phyloP scores from a whole-genome alignment of 495 filamentous ascomycete genomes.

The Neurospora sp. region DNA sequence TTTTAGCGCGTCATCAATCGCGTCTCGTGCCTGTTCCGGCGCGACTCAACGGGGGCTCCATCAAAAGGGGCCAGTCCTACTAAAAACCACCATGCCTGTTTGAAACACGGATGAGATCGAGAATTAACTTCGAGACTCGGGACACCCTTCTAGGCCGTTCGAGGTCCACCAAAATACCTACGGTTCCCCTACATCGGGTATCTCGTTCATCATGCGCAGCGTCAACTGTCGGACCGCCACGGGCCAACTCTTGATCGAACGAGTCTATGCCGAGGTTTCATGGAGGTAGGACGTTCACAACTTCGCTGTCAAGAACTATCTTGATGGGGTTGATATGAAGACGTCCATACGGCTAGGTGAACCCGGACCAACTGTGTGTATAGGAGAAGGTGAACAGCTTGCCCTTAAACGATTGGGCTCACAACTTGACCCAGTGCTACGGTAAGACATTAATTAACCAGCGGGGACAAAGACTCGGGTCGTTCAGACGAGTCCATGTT shows the following conservation, averaged over 20 bases:
- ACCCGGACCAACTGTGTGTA: background rate
- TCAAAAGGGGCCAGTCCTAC: background rate
- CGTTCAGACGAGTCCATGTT: background rate
- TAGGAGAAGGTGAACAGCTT: background rate
- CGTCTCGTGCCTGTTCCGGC: background rate
- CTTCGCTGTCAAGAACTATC: background rate
- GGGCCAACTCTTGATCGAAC: background rate
- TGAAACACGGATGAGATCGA: background rate
- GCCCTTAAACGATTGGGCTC: background rate
- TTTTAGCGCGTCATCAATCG: background rate
- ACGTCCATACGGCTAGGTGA: background rate
- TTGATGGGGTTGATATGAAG: background rate
- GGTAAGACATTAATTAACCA: background rate
- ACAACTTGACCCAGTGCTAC: background rate
- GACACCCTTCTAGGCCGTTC: background rate
- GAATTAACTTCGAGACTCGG: background rate
- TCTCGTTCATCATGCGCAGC: background rate
- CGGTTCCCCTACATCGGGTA: background rate
- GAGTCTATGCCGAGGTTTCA: background rate
- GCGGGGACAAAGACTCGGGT: background rate
- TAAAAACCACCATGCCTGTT: background rate
- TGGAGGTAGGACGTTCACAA: background rate
- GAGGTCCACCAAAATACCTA: background rate
- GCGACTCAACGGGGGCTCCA: background rate
- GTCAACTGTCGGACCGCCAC: background rate